These are phyloP conservation scores for Solanum appendiculatum DNA, from an alignment of 257 asterid genomes.

Conservation along the genomic window DNA sequence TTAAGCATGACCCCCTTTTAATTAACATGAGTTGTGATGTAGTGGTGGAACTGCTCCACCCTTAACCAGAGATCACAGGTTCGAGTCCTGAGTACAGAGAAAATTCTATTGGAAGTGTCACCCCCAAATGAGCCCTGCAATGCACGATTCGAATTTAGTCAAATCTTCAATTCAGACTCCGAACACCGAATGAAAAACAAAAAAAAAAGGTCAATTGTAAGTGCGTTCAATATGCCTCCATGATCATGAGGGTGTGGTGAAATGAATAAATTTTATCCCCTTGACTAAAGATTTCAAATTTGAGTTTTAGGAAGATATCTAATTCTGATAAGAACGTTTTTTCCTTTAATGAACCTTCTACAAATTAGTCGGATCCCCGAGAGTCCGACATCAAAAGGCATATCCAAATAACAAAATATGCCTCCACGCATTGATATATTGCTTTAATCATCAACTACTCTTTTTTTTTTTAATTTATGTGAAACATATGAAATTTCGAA, in stretches of 20 bases:
- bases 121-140: no score
- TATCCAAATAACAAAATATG: not conserved
- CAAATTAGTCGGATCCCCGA: not conserved
- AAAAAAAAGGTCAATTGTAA: not conserved
- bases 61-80: no score
- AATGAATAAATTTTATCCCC: not conserved
- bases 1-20: no score
- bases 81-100: no score
- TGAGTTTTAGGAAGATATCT: not conserved
- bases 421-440: not conserved
- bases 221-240: not conserved
- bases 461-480: no score
- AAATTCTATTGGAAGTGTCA: no score
- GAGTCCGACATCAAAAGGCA: not conserved
- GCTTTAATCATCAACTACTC: not conserved
- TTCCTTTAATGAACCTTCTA: not conserved
- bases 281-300: not conserved
- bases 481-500: not conserved
- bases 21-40: no score
- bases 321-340: not conserved
- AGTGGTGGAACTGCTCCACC: no score
- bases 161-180: no score
- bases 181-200: no score
- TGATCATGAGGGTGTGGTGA: not conserved
- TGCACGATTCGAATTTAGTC: no score